Conservation (phyloP, 2,329 filamentous ascomycete genomes). For the Claviceps pazoutovae region DNA sequence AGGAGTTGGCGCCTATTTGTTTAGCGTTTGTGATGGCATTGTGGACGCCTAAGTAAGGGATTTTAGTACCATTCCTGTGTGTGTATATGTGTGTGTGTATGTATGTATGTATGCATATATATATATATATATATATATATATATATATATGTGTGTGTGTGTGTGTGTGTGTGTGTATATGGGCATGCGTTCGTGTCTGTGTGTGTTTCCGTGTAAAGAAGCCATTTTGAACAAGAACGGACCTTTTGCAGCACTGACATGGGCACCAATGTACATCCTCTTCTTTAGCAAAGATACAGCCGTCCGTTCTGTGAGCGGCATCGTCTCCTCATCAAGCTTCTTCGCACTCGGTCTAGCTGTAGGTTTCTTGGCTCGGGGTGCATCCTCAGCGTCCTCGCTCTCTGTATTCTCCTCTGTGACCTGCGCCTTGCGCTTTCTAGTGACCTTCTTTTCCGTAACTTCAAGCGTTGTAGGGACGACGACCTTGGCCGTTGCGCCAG, state of each 20-base stretch:
- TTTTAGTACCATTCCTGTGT: no score
- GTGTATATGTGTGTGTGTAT: no score
- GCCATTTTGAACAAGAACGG: slow-evolving; percentile 11
- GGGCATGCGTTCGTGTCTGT: no score
- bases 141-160: no score
- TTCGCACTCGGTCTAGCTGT: slow-evolving; percentile 11
- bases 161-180: no score
- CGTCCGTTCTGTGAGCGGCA: slow-evolving; percentile 58
- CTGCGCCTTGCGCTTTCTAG: slow-evolving; percentile 10
- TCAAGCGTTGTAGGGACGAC: neutral
- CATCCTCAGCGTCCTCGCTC: slow-evolving; percentile 8
- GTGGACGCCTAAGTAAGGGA: slow-evolving; percentile 52
- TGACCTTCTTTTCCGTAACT: neutral
- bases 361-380: slow-evolving; percentile 28
- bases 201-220: no score
- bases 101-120: no score
- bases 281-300: slow-evolving; percentile 46
- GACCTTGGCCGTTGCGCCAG: slow-evolving; percentile 11
- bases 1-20: slow-evolving; percentile 79
- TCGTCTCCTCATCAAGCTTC: slow-evolving; percentile 20
- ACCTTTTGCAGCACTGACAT: slow-evolving; percentile 84
- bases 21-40: slow-evolving; percentile 69
- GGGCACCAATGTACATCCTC: slow-evolving; percentile 74
- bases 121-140: no score
- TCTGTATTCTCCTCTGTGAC: slow-evolving; percentile 11